Evolutionary conservation across 768 basidiomycete genomes (phyloP).

Genomic region (Hortiboletus campestris): DNA sequence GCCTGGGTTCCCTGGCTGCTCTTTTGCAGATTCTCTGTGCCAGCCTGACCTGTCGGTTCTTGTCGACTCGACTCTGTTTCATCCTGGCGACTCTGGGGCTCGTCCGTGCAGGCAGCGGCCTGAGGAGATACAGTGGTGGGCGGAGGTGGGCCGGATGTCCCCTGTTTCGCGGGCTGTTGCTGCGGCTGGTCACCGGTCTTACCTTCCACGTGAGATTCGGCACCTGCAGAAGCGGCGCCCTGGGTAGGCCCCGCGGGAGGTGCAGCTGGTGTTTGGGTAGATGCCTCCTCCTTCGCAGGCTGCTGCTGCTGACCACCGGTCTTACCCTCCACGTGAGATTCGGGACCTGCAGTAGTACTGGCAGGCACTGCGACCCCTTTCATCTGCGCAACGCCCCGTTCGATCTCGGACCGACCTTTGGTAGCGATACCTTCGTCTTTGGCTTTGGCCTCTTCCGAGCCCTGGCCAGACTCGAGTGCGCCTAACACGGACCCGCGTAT

Average conservation of each 20-base stretch:
- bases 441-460: constrained; percentile 21
- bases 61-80: neutral
- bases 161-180: neutral
- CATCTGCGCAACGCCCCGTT: constrained; percentile 38
- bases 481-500: constrained; percentile 44
- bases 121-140: neutral
- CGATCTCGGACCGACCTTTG: constrained; percentile 40
- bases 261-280: neutral
- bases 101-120: too few relatives aligned
- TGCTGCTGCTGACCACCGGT: neutral
- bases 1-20: neutral
- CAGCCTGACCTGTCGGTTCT: neutral
- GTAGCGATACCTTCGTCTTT: constrained; percentile 37
- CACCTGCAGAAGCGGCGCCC: neutral
- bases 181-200: neutral
- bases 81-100: neutral
- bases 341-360: neutral
- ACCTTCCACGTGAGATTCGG: neutral
- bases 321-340: neutral
- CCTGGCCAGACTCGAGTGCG: constrained; percentile 36
- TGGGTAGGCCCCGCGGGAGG: neutral
- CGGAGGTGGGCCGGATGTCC: neutral
- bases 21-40: neutral
- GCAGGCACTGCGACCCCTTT: constrained; percentile 10
- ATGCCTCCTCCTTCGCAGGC: neutral